Base-by-base conservation (phyloP, 495 filamentous ascomycete species). In the Trichoderma parareesei region DNA sequence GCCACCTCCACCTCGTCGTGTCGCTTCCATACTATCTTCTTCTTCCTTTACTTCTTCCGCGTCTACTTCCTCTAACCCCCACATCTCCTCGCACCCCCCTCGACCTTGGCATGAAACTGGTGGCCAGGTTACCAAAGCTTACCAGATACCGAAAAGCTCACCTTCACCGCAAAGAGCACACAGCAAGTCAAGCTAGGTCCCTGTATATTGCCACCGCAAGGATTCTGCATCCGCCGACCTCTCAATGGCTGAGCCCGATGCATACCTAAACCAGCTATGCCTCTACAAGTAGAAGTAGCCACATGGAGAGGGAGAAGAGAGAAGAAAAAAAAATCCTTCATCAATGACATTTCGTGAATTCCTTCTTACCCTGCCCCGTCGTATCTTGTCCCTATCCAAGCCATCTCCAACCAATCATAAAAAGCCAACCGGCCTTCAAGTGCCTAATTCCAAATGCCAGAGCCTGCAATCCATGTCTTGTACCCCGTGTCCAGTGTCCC, bases 131-230 rank as follows among this genome's bases (percentile, higher is more conserved):
- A 14, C 44, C 44, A 48, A 48, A 11, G 5, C 13, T 48, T 38
- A 10, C 53, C 53, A 9, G 27, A 38, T 57, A 57, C 53, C 53
- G 53, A 57, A 57, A 57, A 14, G 53, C 53, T 57, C 53, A 57
- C 53, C 53, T 57, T 57, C 53, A 57, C 53, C 53, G 53, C 53
- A 57, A 55, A 57, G 20, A 49, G 16, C 18, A 18, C 43, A 13
- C 10, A 27, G 6, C 48, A 5, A 57, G 53, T 37, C 48, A 55
- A 18, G 27, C 27, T 27, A 27, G 27, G 27, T 41, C 6, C 40
- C 11, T 11, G 40, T 41, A 41, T 41, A 57, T 38, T 57, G 27
- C 53, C 53, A 57, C 53, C 53, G 53, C 20, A 27, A 49, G 9
- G 16, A 35, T 57, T n/a, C 37, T 37, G 53, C 11, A 57, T 57